Evolutionary conservation across 108 stramenopile species (phyloP), one percentile per base, ranked within the genome.

Genomic region (Conticribra guillardii): DNA sequence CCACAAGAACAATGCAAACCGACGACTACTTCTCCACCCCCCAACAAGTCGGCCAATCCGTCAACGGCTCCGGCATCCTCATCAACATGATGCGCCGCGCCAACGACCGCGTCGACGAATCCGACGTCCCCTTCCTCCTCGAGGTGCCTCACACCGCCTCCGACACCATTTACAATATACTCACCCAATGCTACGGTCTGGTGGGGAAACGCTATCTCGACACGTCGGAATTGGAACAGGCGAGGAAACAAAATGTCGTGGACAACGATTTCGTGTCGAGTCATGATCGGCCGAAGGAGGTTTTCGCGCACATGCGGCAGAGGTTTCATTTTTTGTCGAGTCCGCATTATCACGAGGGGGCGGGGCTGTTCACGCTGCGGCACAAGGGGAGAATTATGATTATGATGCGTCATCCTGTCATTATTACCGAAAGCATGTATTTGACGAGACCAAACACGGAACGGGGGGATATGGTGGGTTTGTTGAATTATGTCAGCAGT

Each of bases 291-390:
- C 63, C 57, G 9, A 60, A 51, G 33, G 48, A 53, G 54, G 55
- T 24, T 9, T 57, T 47, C 23, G 41, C n/a, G 21, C n/a, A 41
- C 24, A 16, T 27, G 3, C 26, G 54, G 21, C 24, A 56, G 44
- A 19, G 51, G 27, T 76, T 76, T 56, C 74, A 76, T 52, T 76
- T 76, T 41, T 15, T 76, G 4, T 54, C 59, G 27, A 76, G 60
- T 18, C 74, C 66, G 8, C 67, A 76, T 47, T 76, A 76, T 54
- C 67, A 68, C 45, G 74, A 76, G 46, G 74, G 74, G 0, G 67
- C 61, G 15, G 31, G 52, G 19, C 41, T 76, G 41, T 52, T 76
- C 21, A 68, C 67, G 17, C 32, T 37, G 11, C 56, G 61, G 44
- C 74, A 76, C 32, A 67, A 41, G 41, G 74, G 74, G 21, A 32